Conservation (phyloP, 2,329 filamentous ascomycete genomes). For the Claviceps pazoutovae region DNA sequence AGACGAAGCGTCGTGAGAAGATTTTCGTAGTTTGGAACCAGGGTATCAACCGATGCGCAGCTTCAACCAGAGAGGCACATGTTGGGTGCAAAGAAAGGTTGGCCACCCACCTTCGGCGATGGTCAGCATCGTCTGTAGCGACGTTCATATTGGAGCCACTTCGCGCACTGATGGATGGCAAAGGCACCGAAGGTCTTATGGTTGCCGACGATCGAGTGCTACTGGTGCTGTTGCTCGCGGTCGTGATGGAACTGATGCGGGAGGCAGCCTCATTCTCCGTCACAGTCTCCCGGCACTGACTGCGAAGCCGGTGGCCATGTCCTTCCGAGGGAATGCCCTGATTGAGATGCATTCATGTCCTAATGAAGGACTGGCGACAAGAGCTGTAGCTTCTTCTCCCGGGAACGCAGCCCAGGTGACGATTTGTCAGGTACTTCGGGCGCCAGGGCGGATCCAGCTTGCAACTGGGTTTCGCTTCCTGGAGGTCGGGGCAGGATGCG, state of each 20-base stretch:
- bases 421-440: background rate
- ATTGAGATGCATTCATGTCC: slow-evolving; percentile 19
- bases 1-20: background rate
- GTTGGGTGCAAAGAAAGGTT: background rate
- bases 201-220: slow-evolving; percentile 56
- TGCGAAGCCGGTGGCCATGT: slow-evolving; percentile 19
- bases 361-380: slow-evolving; percentile 9
- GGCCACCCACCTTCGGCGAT: slow-evolving; percentile 22
- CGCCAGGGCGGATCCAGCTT: background rate
- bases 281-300: slow-evolving; percentile 39
- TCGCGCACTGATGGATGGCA: slow-evolving; percentile 14
- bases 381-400: background rate
- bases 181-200: slow-evolving; percentile 32
- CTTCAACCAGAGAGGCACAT: background rate
- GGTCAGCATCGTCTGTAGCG: slow-evolving; percentile 29
- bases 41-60: background rate
- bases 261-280: slow-evolving; percentile 49
- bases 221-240: slow-evolving; percentile 39
- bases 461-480: background rate
- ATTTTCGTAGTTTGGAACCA: background rate
- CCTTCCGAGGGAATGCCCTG: slow-evolving; percentile 10
- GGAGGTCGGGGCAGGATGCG: background rate
- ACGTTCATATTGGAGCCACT: slow-evolving; percentile 16
- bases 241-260: slow-evolving; percentile 38
- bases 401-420: background rate